phyloP scores from a whole-genome alignment of 139 green algal genomes.

The Diplosphaera chodatii region DNA sequence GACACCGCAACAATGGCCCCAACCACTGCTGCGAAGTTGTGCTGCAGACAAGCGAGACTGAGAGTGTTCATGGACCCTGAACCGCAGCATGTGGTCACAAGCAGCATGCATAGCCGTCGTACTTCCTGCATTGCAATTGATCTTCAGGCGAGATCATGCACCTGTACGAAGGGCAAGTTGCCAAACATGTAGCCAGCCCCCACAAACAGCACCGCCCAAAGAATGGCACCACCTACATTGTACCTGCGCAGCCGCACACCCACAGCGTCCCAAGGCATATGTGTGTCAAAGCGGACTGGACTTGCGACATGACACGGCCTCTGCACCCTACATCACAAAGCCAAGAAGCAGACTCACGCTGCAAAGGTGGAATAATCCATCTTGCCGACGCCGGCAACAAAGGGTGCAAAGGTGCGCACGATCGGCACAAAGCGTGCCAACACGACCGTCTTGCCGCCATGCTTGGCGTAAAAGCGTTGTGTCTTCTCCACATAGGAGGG shows the following conservation, averaged over 20 bases:
- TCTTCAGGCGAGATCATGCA: no score
- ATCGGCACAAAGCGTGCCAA: slow-evolving; percentile 90
- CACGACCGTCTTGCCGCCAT: slow-evolving; percentile 84
- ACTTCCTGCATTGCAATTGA: no score
- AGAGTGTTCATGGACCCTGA: no score
- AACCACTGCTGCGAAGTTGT: slow-evolving; percentile 88
- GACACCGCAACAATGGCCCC: slow-evolving; percentile 78
- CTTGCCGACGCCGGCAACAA: slow-evolving; percentile 80
- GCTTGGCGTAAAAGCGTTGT: slow-evolving; percentile 72
- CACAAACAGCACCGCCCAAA: slow-evolving; percentile 82
- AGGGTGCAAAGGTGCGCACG: slow-evolving; percentile 88
- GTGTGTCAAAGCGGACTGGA: slow-evolving; percentile 1
- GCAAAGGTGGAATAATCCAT: slow-evolving; percentile 61
- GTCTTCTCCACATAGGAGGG: slow-evolving; percentile 73
- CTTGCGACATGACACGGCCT: no score
- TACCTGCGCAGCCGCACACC: no score
- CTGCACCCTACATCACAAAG: background rate
- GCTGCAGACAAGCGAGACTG: no score
- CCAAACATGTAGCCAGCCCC: slow-evolving; percentile 78
- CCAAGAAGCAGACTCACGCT: slow-evolving; percentile 19
- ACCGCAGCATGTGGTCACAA: no score
- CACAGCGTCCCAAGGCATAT: no score
- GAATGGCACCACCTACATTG: slow-evolving; percentile 76
- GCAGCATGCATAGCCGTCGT: no score
- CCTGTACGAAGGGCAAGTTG: slow-evolving; percentile 84